Base-by-base conservation (phyloP, 78 protist genomes). In the Dictyostelium brefeldianum region DNA sequence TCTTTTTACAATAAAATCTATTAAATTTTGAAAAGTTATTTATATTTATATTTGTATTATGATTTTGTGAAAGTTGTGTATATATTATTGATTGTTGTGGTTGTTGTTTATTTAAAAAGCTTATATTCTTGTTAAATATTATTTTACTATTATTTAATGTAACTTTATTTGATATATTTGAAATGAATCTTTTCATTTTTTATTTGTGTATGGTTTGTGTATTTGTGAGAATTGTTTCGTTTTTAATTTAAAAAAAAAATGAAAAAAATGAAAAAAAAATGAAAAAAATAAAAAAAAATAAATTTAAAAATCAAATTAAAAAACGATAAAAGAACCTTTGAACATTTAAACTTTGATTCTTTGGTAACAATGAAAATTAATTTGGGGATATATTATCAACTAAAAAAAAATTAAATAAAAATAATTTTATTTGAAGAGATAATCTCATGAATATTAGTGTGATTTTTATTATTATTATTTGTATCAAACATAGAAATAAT, bases 1-100 rank as follows among this genome's bases (percentile, higher is more conserved):
- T 31, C 27, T 22, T 29, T 73, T 71, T 17, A 78, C 83, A 78
- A 54, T 53, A 78, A 53, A 43, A 78, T 54, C 83, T 78, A 31
- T 75, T 75, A 75, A 41, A 29, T 5, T 71, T 43, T 29, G 17
- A 43, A 71, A 25, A 43, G 7, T 10, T 69, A 69, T 67, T 67
- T 36, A 27, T 67, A 36, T 41, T 69, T 41, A 14, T 8, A 71
- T 20, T 67, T n/a, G n/a, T n/a, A n/a, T n/a, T n/a, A n/a, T n/a
- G n/a, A 29, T 36, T 29, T 8, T 59, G 15, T 22, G 43, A 59
- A 71, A 71, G 22, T 25, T 17, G 14, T 43, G 29, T 9, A 43
- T 22, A 36, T 36, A 36, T 43, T 4, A 11, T 70, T 2, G 22
- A 8, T 29, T 41, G 31, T 20, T 71, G 48, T 71, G 0, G 43